Base-by-base conservation (phyloP, 441 rosid species). In the Melianthus villosus region DNA sequence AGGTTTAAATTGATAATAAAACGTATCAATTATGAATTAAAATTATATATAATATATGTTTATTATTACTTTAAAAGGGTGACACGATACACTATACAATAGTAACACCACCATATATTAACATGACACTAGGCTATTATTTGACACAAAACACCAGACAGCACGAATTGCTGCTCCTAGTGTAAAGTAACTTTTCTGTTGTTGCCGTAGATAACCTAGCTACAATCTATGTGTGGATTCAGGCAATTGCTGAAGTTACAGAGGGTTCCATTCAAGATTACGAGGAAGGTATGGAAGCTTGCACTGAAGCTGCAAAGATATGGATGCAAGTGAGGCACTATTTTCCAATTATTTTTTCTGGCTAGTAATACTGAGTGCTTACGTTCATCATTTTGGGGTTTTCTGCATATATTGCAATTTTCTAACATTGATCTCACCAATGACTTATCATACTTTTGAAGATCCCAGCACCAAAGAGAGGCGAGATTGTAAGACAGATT, bases 391-490 rank as follows among this genome's bases (percentile, higher is more conserved):
- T 46, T 15, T 13, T 15, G 22, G 5, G n/a, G 12, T 23, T 46
- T 38, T 14, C 19, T 35, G 28, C 18, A 11, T 11, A 32, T 7
- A 22, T 16, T 7, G 8, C 2, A 9, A 31, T 19, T 22, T 9
- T 10, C 25, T 20, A n/a, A 11, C 36, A 33, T n/a, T n/a, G n/a
- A n/a, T n/a, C n/a, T n/a, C n/a, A n/a, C n/a, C n/a, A n/a, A n/a
- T n/a, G n/a, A 22, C n/a, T 29, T 38, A 4, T 15, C 35, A 2
- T 8, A 6, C 34, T 26, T 2, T 48, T 40, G 42, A 43, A 87
- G 97, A 80, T 84, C 58, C 85, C 98, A 13, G 86, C 96, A 34
- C 95, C 98, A 0, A 81, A 83, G 77, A 81, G 98, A 68, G 95
- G 98, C 43, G 92, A 89, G 28, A 77, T 89, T 40, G 98, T 89